Evolutionary conservation across 2,329 filamentous ascomycete species (phyloP), one percentile per base, ranked within the genome.

Genomic region (Mollisia scopiformis): DNA sequence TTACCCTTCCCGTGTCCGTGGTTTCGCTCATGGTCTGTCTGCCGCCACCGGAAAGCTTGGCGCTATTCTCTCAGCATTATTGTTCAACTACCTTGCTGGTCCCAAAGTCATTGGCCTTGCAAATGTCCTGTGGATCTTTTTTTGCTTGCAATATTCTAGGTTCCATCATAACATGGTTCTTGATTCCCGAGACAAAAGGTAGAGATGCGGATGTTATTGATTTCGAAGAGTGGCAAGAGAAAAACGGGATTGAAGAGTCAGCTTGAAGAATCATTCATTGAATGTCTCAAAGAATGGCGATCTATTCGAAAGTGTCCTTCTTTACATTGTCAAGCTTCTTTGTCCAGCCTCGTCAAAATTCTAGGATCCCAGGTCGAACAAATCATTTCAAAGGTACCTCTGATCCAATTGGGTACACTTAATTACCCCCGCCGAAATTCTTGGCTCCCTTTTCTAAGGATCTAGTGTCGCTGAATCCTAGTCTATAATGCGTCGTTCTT

Each of bases 1-100:
- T 16, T 74, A 72, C 65, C 72, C 72, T 2, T 71, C 72, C 8
- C 70, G 72, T 50, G 69, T 71, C 56, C 66, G 72, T 33, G 69
- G 67, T 27, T 67, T 67, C 16, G 68, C 72, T 16, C 71, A 74
- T 52, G 71, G 72, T 55, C 52, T 73, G 54, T 72, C 67, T 33
- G 72, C 72, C n/a, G 72, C 70, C 14, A 61, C 67, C n/a, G 71
- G 72, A 33, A 74, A 72, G 59, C 31, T 71, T 30, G 72, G 72
- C 43, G 66, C 70, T 25, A 73, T 73, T 46, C 55, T 70, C 6
- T 59, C 62, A 4, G 64, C 63, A 75, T 81, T 82, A 39, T 81
- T 83, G 70, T 84, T 85, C 66, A 79, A 82, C 2, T 80, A 78
- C 7, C 78, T 85, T 23, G 77, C 81, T 54, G 49, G 49, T 2